A percentile compares a stretch with the other conserved stretches of the same genome.
Conservation (phyloP, 768 basidiomycete species). For the Chalciporus chontae region DNA sequence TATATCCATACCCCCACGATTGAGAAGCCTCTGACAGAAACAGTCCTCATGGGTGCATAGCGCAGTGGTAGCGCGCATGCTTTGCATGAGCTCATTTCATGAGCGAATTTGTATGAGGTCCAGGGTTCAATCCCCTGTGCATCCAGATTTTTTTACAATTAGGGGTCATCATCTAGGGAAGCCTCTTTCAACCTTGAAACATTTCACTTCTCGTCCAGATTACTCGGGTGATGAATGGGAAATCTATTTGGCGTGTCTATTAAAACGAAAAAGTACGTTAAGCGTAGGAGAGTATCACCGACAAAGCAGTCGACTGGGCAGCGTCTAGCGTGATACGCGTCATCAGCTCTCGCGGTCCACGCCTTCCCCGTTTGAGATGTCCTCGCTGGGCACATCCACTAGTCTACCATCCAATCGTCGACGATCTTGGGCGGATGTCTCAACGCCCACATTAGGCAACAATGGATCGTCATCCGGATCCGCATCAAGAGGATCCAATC, state of each 20-base stretch:
- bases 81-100: slow-evolving; percentile 26
- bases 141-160: slow-evolving; percentile 26
- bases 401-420: not conserved
- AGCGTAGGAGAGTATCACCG: not conserved
- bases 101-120: slow-evolving; percentile 34
- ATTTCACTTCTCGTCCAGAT: too few species aligned
- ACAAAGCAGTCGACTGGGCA: not conserved
- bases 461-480: slow-evolving; percentile 27
- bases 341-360: slow-evolving; percentile 5
- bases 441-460: not conserved
- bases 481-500: slow-evolving; percentile 25
- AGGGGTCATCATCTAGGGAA: too few species aligned
- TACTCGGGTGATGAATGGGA: not conserved
- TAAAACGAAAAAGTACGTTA: slow-evolving; percentile 9
- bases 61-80: slow-evolving; percentile 40
- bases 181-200: not conserved
- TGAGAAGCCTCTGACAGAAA: not conserved
- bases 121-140: slow-evolving; percentile 42
- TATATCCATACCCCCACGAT: not conserved
- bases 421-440: not conserved
- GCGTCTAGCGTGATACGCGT: not conserved
- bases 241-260: slow-evolving; percentile 10
- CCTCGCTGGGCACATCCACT: not conserved
- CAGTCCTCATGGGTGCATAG: slow-evolving; percentile 10
- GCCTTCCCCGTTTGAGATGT: not conserved